phyloP scores from a whole-genome alignment of 225 moss, liverwort and hornwort genomes.

The Straminergon stramineum region DNA sequence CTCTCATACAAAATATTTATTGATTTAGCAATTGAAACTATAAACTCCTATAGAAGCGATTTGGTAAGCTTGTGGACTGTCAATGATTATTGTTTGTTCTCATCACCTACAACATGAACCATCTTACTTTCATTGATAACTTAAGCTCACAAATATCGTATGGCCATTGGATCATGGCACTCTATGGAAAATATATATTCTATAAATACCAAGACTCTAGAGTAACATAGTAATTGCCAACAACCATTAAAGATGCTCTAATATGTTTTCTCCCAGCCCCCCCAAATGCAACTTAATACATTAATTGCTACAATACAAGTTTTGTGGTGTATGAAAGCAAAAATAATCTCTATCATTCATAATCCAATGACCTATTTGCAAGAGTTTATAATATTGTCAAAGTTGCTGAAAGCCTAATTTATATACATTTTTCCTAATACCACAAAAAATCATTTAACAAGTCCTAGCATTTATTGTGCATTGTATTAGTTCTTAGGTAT shows the following conservation, averaged over 20 bases:
- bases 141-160: neutral
- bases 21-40: no score
- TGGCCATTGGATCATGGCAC: neutral
- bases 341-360: neutral
- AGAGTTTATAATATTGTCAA: neutral
- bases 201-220: neutral
- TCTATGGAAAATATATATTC: accelerated
- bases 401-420: neutral
- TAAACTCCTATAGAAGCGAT: accelerated
- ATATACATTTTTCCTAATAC: neutral
- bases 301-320: neutral
- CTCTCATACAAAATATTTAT: accelerated
- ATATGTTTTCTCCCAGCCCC: no score
- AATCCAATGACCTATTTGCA: neutral
- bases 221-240: neutral
- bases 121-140: neutral
- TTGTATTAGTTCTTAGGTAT: neutral
- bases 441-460: neutral
- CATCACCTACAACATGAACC: accelerated
- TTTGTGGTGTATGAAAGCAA: neutral
- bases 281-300: neutral
- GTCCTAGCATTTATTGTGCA: neutral
- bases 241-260: neutral
- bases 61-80: neutral
- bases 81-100: neutral